Evolutionary conservation across 148 eudicot genomes (phyloP), one percentile per base, ranked within the genome.

Genomic region (Suaeda aralocaspica): DNA sequence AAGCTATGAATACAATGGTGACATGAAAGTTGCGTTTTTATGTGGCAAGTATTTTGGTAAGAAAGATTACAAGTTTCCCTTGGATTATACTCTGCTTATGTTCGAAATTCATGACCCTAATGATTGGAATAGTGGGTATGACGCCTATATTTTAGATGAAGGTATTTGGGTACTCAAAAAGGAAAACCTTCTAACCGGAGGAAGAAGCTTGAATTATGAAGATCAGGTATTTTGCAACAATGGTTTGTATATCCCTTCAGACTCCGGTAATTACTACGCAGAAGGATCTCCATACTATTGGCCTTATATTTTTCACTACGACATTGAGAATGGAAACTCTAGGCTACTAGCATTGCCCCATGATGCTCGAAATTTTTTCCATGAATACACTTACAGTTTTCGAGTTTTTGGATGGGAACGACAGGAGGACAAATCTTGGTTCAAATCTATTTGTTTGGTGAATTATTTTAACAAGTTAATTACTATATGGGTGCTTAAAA

Each of bases 81-180:
- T 73, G 36, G 76, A 73, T 58, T 73, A 44, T 42, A 66, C 33
- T 2, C 9, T 73, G 1, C 22, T 74, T 15, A 16, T 74, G 7
- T 65, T 73, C 1, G 7, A 16, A 1, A 0, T 18, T 0, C 21
- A 21, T 59, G 24, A 19, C 28, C 0, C 1, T 0, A 13, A 29
- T 2, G 3, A n/a, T 9, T 66, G 70, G 70, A 0, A 4, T 4
- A 29, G 4, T 12, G 42, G 42, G 1, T 33, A 16, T 2, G 42
- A 56, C 10, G 71, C 66, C 12, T 66, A 57, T 18, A 21, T 33
- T 3, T 59, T 57, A 9, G 44, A 45, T 2, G 26, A 45, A 9
- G 59, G 66, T 24, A 33, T 57, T 0, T 74, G 77, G 77, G 56
- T 56, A 4, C 30, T 57, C 24, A 56, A 42, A 30, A 24, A 16